These are phyloP conservation scores for Monilinia laxa DNA, from an alignment of 2,329 filamentous ascomycete species.

Conservation along the genomic window DNA sequence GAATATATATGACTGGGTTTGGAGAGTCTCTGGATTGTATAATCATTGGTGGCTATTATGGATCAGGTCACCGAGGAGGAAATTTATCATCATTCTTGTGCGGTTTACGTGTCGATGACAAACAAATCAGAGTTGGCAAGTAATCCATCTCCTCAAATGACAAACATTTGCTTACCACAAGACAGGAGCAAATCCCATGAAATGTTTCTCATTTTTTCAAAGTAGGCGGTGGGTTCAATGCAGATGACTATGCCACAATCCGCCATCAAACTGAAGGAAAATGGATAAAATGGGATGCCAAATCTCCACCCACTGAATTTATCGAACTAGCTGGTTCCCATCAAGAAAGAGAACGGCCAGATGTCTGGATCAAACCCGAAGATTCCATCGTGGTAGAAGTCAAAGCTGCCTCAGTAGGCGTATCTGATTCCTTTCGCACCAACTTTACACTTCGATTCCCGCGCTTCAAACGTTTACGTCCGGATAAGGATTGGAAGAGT, in stretches of 20 bases:
- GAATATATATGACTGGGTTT: constrained; percentile 99
- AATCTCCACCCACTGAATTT: constrained; percentile 71
- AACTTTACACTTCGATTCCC: constrained; percentile 84
- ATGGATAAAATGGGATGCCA: constrained; percentile 82
- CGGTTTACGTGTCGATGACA: constrained; percentile 67
- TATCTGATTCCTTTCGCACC: constrained; percentile 75
- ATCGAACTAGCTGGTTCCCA: constrained; percentile 81
- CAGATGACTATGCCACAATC: constrained; percentile 80
- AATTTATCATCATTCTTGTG: constrained; percentile 85
- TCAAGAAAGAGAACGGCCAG: constrained; percentile 71
- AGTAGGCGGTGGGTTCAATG: constrained; percentile 89
- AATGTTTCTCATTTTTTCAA: constrained; percentile 94
- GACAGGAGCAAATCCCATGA: constrained; percentile 58
- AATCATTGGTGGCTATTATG: constrained; percentile 89
- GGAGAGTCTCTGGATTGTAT: constrained; percentile 90
- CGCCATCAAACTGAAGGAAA: constrained; percentile 84
- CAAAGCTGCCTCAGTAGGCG: constrained; percentile 77
- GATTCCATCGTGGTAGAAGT: constrained; percentile 86
- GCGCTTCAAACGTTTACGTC: constrained; percentile 75
- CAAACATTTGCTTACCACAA: constrained; percentile 1
- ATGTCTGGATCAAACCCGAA: constrained; percentile 88
- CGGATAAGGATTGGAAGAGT: constrained; percentile 81
- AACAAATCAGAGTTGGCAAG: constrained; percentile 15
- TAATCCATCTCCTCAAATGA: background rate
- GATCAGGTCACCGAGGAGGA: constrained; percentile 81